phyloP scores from a whole-genome alignment of 805 yeast species.

The Isabelozyma heimii region DNA sequence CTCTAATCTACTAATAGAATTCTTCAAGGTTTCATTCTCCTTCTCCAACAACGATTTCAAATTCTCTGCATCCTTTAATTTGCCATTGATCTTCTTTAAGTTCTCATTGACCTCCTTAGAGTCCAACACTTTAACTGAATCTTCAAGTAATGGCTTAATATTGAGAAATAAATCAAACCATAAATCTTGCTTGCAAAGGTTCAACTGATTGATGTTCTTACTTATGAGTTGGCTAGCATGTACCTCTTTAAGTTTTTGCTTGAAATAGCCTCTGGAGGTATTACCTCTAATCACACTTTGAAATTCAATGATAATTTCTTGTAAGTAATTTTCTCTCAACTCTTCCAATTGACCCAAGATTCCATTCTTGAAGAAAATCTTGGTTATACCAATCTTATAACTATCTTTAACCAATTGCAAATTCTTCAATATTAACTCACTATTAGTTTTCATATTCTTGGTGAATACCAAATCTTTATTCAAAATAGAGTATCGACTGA shows the following conservation, averaged over 20 bases:
- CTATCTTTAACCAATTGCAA: conserved; percentile 57
- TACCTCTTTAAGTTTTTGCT: conserved; percentile 50
- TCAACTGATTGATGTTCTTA: conserved; percentile 54
- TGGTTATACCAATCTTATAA: conserved; percentile 68
- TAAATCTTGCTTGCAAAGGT: conserved; percentile 48
- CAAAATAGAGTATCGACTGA: conserved; percentile 70
- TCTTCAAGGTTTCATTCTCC: conserved; percentile 40
- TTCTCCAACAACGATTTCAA: conserved; percentile 24
- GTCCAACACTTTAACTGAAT: conserved; percentile 58
- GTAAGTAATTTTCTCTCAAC: conserved; percentile 64
- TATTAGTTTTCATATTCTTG: conserved; percentile 58
- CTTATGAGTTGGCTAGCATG: conserved; percentile 72
- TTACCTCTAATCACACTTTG: conserved; percentile 69
- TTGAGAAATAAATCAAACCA: conserved; percentile 78
- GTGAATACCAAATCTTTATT: conserved; percentile 43
- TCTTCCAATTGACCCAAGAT: conserved; percentile 77
- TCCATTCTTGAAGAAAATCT: conserved; percentile 74
- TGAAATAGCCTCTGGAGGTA: conserved; percentile 48
- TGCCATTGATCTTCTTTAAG: conserved; percentile 47
- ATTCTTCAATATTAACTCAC: conserved; percentile 65
- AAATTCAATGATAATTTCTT: conserved; percentile 52
- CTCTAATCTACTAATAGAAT: conserved; percentile 30
- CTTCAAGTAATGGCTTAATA: conserved; percentile 73
- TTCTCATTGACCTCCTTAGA: conserved; percentile 57
- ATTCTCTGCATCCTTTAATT: conserved; percentile 36